phyloP scores from a whole-genome alignment of 73 alveolate species.

The Symbiodinium natans region DNA sequence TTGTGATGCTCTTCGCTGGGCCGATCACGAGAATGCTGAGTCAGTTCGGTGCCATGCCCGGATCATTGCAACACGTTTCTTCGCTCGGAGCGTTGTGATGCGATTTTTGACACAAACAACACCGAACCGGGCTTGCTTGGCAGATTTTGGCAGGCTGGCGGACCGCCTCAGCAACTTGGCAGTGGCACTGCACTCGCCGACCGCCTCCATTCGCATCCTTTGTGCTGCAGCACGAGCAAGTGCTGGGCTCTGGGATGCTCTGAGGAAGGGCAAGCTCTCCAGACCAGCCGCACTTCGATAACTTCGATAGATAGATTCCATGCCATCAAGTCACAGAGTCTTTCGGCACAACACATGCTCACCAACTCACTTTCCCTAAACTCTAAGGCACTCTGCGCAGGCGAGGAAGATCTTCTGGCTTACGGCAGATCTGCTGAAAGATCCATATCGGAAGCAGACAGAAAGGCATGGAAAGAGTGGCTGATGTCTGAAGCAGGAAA shows the following conservation, averaged over 20 bases:
- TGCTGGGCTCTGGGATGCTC: conserved; percentile 60
- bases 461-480: conserved; percentile 31
- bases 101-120: neutral
- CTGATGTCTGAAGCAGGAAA: neutral
- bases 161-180: conserved; percentile 62
- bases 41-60: neutral
- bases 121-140: neutral
- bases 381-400: neutral
- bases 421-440: neutral
- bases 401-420: neutral
- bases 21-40: neutral
- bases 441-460: neutral
- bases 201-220: conserved; percentile 41
- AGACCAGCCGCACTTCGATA: neutral
- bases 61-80: too few relatives aligned
- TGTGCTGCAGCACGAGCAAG: conserved; percentile 17
- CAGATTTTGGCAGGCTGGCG: neutral
- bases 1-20: neutral
- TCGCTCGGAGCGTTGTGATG: too few relatives aligned
- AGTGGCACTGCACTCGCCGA: conserved; percentile 76
- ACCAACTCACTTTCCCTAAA: too few relatives aligned
- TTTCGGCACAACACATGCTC: too few relatives aligned
- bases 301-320: neutral
- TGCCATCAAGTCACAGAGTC: too few relatives aligned
- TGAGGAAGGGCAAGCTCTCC: conserved; percentile 27